Evolutionary conservation across 2,329 filamentous ascomycete genomes (phyloP).

Genomic region (Botrytis sinoallii): DNA sequence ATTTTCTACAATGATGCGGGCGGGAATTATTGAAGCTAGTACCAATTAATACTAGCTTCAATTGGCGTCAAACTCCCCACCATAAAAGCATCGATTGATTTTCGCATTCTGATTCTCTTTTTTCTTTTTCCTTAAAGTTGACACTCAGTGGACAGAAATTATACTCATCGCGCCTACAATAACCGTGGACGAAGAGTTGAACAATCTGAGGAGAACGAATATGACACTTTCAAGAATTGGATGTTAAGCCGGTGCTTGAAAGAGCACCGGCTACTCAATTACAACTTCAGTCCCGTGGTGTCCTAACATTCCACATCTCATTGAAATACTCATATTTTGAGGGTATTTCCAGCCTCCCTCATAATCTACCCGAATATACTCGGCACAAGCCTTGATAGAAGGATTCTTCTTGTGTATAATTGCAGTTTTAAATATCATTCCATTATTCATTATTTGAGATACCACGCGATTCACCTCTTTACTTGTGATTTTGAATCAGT

Average conservation of each 20-base stretch:
- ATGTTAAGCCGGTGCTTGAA: constrained; percentile 34
- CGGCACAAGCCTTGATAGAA: background rate
- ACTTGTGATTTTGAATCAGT: constrained; percentile 8
- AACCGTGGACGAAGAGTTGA: constrained; percentile 56
- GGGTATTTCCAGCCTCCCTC: constrained; percentile 28
- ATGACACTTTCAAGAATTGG: constrained; percentile 40
- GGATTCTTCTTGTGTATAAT: background rate
- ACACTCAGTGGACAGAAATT: constrained; percentile 51
- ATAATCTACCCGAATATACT: background rate
- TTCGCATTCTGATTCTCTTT: constrained; percentile 27
- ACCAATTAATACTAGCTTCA: background rate
- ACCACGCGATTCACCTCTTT: background rate
- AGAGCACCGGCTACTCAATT: constrained; percentile 29
- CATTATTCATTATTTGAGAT: background rate
- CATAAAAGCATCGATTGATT: constrained; percentile 12
- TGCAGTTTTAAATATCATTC: constrained; percentile 2
- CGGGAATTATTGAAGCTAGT: background rate
- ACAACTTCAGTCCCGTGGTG: constrained; percentile 38
- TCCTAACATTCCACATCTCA: constrained; percentile 30
- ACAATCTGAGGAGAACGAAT: constrained; percentile 48
- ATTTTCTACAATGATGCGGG: constrained; percentile 12
- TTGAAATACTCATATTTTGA: constrained; percentile 20
- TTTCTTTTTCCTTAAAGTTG: constrained; percentile 52
- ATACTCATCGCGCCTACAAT: constrained; percentile 50
- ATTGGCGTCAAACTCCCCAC: constrained; percentile 1